Percentiles rank a stretch among this genome's conserved stretches.
phyloP scores from a whole-genome alignment of 306 rosid species.

The Crotalaria pallida region DNA sequence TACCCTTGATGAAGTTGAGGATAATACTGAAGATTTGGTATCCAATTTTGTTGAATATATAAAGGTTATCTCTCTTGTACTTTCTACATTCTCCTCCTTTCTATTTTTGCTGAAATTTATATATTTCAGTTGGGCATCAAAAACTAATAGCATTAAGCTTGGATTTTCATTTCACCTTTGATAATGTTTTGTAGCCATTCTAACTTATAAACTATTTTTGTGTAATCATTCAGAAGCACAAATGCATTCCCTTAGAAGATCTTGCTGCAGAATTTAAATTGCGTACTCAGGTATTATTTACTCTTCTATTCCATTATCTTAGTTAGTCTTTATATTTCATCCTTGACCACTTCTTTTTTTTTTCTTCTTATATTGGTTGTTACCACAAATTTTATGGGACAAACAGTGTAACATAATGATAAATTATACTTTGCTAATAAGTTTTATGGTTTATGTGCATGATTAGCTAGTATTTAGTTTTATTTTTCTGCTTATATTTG shows the following conservation, averaged over 20 bases:
- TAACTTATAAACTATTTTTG: conserved; percentile 11
- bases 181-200: neutral
- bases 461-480: neutral
- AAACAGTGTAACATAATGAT: too few relatives aligned
- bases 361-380: neutral
- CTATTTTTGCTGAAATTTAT: neutral
- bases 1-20: conserved; percentile 73
- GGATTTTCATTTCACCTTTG: neutral
- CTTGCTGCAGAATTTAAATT: conserved; percentile 91
- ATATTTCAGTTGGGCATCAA: conserved; percentile 6
- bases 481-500: neutral
- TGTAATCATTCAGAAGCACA: conserved; percentile 59
- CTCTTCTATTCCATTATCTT: neutral
- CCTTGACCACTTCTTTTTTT: neutral
- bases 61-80: conserved; percentile 45
- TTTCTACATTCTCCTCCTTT: neutral
- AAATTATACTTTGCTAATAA: too few relatives aligned
- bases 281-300: conserved; percentile 75
- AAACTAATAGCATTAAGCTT: neutral
- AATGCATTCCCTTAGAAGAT: conserved; percentile 93
- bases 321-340: neutral
- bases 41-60: conserved; percentile 80
- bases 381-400: too few relatives aligned
- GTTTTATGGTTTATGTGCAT: too few relatives aligned
- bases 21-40: conserved; percentile 63